Conservation (phyloP, 2,329 filamentous ascomycete species). For the Colletotrichum brevisporum region DNA sequence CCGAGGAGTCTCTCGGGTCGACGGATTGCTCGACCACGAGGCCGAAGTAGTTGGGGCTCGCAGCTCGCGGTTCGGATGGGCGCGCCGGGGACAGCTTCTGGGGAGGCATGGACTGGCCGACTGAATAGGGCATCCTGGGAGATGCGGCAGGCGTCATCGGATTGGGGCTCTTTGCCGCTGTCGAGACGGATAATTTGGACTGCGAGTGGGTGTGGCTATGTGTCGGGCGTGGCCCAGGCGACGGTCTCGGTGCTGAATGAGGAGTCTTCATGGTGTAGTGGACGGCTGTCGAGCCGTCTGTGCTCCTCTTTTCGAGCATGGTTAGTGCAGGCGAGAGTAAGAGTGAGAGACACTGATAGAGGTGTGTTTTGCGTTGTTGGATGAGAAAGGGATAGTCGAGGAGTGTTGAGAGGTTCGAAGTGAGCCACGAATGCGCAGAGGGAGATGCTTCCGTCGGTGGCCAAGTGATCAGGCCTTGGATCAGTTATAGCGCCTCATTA, state of each 20-base stretch:
- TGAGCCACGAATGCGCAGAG: slow-evolving; percentile 29
- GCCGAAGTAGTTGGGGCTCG: slow-evolving; percentile 91
- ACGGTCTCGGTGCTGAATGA: slow-evolving; percentile 49
- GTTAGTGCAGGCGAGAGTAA: slow-evolving; percentile 38
- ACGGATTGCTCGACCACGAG: slow-evolving; percentile 73
- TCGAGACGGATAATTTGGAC: slow-evolving; percentile 53
- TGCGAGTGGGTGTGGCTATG: slow-evolving; percentile 56
- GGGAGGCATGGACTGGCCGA: slow-evolving; percentile 68
- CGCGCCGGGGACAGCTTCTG: slow-evolving; percentile 60
- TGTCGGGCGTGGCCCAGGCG: slow-evolving; percentile 51
- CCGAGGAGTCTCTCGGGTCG: slow-evolving; percentile 75
- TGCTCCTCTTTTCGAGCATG: slow-evolving; percentile 52
- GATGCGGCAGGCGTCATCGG: slow-evolving; percentile 67
- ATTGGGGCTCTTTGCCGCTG: slow-evolving; percentile 51
- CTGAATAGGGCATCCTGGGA: slow-evolving; percentile 66
- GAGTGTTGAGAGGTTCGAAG: slow-evolving; percentile 13
- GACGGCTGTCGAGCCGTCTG: slow-evolving; percentile 50
- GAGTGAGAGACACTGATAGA: no score
- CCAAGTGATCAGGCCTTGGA: slow-evolving; percentile 38
- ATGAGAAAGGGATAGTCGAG: slow-evolving; percentile 19
- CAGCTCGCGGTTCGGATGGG: slow-evolving; percentile 57
- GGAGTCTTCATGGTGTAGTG: slow-evolving; percentile 64
- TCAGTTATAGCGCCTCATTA: slow-evolving; percentile 36
- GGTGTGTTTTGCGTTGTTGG: not conserved
- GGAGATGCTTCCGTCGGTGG: slow-evolving; percentile 35